A percentile compares a stretch with the other conserved stretches of the same genome.
Evolutionary conservation across 108 stramenopile species (phyloP).

Genomic region (Chaetoceros muelleri): DNA sequence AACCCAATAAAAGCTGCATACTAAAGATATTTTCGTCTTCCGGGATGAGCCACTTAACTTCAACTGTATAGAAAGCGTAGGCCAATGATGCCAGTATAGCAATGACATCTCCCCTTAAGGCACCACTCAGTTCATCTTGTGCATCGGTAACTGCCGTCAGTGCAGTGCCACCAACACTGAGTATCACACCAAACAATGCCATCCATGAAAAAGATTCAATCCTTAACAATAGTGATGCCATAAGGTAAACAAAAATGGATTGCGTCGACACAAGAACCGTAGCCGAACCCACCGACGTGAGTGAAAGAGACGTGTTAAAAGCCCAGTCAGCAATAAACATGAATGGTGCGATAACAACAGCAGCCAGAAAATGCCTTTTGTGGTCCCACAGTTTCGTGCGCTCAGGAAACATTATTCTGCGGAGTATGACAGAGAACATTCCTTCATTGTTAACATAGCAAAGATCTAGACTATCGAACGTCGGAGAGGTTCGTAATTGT

Average conservation of each 20-base stretch:
- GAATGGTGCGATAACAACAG: conserved; percentile 14
- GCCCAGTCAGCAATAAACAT: conserved; percentile 21
- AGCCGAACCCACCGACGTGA: conserved; percentile 16
- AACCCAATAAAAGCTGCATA: conserved; percentile 21
- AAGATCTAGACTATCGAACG: conserved; percentile 12
- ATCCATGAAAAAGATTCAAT: conserved; percentile 8
- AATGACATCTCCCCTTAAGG: conserved; percentile 10
- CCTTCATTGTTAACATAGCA: too few species aligned
- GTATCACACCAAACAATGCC: conserved; percentile 13
- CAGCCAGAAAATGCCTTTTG: conserved; percentile 17
- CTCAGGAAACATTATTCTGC: too few species aligned
- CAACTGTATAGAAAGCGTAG: conserved; percentile 20
- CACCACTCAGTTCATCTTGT: conserved; percentile 6
- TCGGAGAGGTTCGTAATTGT: too few species aligned
- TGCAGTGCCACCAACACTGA: conserved; percentile 8
- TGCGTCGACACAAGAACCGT: conserved; percentile 16
- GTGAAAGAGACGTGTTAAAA: conserved; percentile 15
- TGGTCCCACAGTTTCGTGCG: conserved; percentile 20
- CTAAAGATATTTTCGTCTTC: conserved; percentile 21
- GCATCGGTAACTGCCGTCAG: conserved; percentile 19
- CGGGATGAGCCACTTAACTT: conserved; percentile 19
- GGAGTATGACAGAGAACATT: too few species aligned
- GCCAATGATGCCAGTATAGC: conserved; percentile 13
- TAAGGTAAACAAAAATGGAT: conserved; percentile 13
- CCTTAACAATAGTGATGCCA: conserved; percentile 12